Evolutionary conservation across 768 basidiomycete species (phyloP).

Genomic region (Russula foetens): DNA sequence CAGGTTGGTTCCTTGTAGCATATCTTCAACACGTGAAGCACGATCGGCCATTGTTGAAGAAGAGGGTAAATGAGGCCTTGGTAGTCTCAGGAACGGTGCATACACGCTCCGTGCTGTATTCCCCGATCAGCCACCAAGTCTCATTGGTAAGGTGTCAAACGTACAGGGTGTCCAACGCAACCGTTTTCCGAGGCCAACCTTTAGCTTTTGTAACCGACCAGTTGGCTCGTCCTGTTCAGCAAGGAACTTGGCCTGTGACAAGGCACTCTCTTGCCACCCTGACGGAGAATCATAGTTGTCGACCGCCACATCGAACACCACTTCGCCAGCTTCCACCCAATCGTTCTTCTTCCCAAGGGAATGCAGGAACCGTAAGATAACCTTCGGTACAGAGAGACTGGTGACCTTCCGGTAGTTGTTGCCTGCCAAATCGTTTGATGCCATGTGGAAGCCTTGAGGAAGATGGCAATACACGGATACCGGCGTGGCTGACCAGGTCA

Average conservation of each 20-base stretch:
- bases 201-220: conserved; percentile 49
- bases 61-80: conserved; percentile 2
- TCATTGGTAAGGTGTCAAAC: neutral
- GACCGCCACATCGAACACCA: conserved; percentile 46
- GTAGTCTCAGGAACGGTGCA: conserved; percentile 5
- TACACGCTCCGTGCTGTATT: conserved; percentile 1
- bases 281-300: conserved; percentile 63
- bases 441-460: conserved; percentile 51
- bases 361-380: conserved; percentile 42
- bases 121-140: neutral
- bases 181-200: conserved; percentile 25
- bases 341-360: conserved; percentile 32
- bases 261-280: conserved; percentile 44
- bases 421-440: conserved; percentile 72
- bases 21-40: neutral
- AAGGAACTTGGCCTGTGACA: conserved; percentile 58
- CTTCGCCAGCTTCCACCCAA: conserved; percentile 63
- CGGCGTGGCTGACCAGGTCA: conserved; percentile 44
- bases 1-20: neutral
- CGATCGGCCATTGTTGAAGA: neutral
- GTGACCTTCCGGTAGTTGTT: conserved; percentile 56
- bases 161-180: neutral
- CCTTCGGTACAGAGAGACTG: conserved; percentile 47
- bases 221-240: conserved; percentile 63
- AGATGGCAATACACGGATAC: conserved; percentile 49